Conservation (phyloP, 1,139 yeast genomes). For the Geotrichum bryndzae region DNA sequence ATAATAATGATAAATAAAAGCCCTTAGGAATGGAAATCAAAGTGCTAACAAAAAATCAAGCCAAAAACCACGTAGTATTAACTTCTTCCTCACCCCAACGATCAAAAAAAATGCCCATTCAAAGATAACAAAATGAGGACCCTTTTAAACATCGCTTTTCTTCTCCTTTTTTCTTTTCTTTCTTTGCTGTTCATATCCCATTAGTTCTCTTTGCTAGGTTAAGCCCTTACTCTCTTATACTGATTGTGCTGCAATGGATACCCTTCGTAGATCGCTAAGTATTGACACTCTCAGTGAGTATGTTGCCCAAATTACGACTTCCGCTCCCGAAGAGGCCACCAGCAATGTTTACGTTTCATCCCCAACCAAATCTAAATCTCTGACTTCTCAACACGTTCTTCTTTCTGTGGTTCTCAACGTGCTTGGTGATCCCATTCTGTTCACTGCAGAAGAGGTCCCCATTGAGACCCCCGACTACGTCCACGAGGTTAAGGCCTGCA, state of each 20-base stretch:
- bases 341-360: neutral
- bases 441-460: constrained; percentile 23
- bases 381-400: constrained; percentile 17
- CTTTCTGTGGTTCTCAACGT: constrained; percentile 23
- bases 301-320: constrained; percentile 11
- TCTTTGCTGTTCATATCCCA: no score
- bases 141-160: no score
- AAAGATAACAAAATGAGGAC: no score
- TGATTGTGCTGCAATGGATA: constrained; percentile 13
- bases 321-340: neutral
- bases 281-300: constrained; percentile 21
- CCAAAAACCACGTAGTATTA: no score
- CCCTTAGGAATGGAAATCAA: no score
- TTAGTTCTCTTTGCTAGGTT: no score
- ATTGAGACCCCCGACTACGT: constrained; percentile 23
- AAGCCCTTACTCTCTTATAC: no score
- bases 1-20: no score
- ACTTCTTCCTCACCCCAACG: no score
- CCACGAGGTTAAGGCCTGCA: constrained; percentile 16
- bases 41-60: no score
- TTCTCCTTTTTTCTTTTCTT: no score
- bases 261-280: constrained; percentile 17
- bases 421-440: constrained; percentile 16
- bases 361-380: neutral
- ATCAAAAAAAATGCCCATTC: no score